Evolutionary conservation across 2,329 filamentous ascomycete genomes (phyloP).

Genomic region (Clarireedia paspali): DNA sequence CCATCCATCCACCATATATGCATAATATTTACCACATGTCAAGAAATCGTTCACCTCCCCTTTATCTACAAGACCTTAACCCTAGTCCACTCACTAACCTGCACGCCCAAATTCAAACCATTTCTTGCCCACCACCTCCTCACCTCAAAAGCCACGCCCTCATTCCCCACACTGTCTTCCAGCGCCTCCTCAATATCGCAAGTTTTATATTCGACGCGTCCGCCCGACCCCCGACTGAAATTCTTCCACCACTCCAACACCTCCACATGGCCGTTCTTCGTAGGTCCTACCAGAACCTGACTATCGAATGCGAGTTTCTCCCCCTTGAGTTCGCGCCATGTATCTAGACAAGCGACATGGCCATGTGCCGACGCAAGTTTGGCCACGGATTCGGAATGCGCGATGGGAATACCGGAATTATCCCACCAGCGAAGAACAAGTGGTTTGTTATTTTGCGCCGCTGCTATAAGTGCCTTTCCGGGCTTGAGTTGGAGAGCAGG

Average conservation of each 20-base stretch:
- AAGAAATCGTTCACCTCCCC: neutral
- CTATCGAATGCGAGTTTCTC: constrained; percentile 73
- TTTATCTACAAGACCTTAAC: constrained; percentile 39
- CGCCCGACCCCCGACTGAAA: constrained; percentile 49
- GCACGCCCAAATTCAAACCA: constrained; percentile 59
- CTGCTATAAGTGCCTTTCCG: constrained; percentile 75
- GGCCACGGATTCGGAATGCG: constrained; percentile 73
- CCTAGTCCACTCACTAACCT: constrained; percentile 66
- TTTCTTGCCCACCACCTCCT: constrained; percentile 80
- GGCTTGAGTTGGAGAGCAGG: constrained; percentile 58
- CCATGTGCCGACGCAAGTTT: constrained; percentile 81
- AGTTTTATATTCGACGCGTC: constrained; percentile 85
- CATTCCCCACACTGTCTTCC: constrained; percentile 66
- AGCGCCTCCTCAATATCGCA: constrained; percentile 93
- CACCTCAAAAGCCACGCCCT: constrained; percentile 59
- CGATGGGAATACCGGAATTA: constrained; percentile 68
- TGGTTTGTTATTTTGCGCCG: constrained; percentile 73
- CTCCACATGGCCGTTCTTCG: constrained; percentile 74
- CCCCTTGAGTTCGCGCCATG: constrained; percentile 70
- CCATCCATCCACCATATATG: neutral
- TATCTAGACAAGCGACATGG: constrained; percentile 73
- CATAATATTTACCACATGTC: no score
- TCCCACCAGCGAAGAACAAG: constrained; percentile 85
- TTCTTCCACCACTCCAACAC: constrained; percentile 90
- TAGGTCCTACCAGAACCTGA: constrained; percentile 78